Base-by-base conservation (phyloP, 139 green algal species). In the Edaphochlamys debaryana region DNA sequence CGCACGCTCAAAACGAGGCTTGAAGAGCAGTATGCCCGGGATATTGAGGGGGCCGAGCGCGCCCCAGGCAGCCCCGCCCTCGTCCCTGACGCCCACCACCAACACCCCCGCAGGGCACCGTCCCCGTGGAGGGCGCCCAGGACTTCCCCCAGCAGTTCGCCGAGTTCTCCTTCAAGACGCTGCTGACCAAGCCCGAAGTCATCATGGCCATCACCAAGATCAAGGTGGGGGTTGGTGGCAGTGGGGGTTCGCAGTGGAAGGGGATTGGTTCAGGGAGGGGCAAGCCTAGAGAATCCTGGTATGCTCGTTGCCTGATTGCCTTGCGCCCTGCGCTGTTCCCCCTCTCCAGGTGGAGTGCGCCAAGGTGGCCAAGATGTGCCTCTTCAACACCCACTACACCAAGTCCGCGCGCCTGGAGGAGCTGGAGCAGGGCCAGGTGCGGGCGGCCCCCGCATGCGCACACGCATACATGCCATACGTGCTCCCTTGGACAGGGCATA, bases 401-500 rank as follows among this genome's bases (percentile, higher is more conserved):
- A 97, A 97, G 90, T 92, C 84, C 45, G 45, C 67, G 11, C 86
- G 91, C 4, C 80, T 96, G 79, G 93, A 97, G n/a, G 94, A 97
- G 85, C 94, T 96, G 79, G 92, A 97, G 83, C 88, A 95, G 88
- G 67, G 81, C 27, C 94, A 97, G 90, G 81, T 86, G 91, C 89
- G 50, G 9, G 86, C 22, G 52, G 78, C n/a, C 45, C 11, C 9
- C 45, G 13, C 45, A 9, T 54, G 45, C 45, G 11, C 45, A n/a
- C n/a, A n/a, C n/a, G n/a, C n/a, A n/a, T n/a, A n/a, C n/a, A n/a
- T n/a, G n/a, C n/a, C n/a, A n/a, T n/a, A n/a, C n/a, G n/a, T n/a
- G n/a, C n/a, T n/a, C n/a, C n/a, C n/a, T n/a, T n/a, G n/a, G n/a
- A n/a, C n/a, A n/a, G n/a, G n/a, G n/a, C n/a, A n/a, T n/a, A n/a